Evolutionary conservation across 192 early-diverging fungal genomes (phyloP).

Genomic region (Backusella luteola): DNA sequence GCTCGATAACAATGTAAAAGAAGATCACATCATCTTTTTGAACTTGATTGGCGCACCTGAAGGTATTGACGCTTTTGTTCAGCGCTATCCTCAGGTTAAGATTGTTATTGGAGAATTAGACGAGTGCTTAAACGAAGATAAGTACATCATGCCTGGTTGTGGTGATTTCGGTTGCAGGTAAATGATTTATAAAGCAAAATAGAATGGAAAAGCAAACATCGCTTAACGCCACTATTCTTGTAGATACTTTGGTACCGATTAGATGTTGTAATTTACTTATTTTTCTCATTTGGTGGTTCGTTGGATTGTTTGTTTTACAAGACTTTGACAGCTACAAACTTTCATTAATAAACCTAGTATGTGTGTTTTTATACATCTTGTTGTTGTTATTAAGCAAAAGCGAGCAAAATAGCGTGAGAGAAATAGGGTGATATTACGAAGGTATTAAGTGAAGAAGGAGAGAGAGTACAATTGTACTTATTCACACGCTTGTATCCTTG

Average conservation of each 20-base stretch:
- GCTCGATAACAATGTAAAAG: conserved; percentile 76
- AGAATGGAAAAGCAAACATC: background rate
- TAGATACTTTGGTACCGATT: conserved; percentile 31
- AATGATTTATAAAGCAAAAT: background rate
- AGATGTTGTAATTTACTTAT: background rate
- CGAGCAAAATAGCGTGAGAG: background rate
- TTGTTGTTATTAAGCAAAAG: background rate
- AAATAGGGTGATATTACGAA: background rate
- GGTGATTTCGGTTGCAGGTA: conserved; percentile 94
- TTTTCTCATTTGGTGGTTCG: background rate
- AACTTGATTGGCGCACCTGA: conserved; percentile 89
- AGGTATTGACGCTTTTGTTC: conserved; percentile 72
- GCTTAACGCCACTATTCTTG: background rate
- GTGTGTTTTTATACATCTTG: background rate
- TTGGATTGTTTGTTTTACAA: background rate
- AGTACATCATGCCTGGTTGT: conserved; percentile 89
- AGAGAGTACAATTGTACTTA: background rate
- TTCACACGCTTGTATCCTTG: background rate
- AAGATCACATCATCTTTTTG: conserved; percentile 87
- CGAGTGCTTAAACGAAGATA: conserved; percentile 72
- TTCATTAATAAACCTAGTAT: background rate
- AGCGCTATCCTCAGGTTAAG: conserved; percentile 73
- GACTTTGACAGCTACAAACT: background rate
- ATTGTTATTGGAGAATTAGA: conserved; percentile 90
- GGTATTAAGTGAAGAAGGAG: background rate